Evolutionary conservation across 2,329 filamentous ascomycete species (phyloP).

Genomic region (Scedosporium aurantiacum): DNA sequence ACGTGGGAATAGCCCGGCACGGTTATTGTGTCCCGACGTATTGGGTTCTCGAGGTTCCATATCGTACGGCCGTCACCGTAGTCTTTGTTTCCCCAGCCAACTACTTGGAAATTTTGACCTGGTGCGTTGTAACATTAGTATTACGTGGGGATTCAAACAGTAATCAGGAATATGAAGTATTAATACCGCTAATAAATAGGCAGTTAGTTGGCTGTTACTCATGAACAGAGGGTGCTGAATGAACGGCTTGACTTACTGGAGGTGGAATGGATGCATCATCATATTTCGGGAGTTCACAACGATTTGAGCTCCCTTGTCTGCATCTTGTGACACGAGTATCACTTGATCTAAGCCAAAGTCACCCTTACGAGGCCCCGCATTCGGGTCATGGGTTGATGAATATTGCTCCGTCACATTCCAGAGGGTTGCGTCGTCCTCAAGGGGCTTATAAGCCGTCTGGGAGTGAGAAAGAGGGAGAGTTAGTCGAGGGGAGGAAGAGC

Average conservation of each 20-base stretch:
- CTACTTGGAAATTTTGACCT: conserved; percentile 44
- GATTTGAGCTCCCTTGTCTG: conserved; percentile 13
- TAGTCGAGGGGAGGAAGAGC: neutral
- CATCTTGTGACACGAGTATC: conserved; percentile 10
- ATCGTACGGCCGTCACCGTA: conserved; percentile 17
- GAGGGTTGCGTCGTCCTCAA: conserved; percentile 8
- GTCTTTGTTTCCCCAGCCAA: conserved; percentile 19
- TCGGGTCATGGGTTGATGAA: neutral
- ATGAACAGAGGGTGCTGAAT: neutral
- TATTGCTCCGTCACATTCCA: conserved; percentile 8
- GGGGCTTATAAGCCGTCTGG: conserved; percentile 11
- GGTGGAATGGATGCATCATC: conserved; percentile 15
- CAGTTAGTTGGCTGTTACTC: neutral
- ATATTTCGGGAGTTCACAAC: conserved; percentile 14
- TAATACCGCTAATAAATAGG: neutral
- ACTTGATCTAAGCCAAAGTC: conserved; percentile 10
- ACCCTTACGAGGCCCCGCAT: neutral
- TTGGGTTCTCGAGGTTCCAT: conserved; percentile 17
- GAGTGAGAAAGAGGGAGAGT: neutral
- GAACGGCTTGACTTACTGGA: conserved; percentile 10
- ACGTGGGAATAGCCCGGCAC: conserved; percentile 43
- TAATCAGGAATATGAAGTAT: no score
- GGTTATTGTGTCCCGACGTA: conserved; percentile 32
- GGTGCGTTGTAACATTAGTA: no score
- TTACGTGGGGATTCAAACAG: no score